A percentile compares a stretch with the other conserved stretches of the same genome.
Conservation (phyloP, 2,329 filamentous ascomycete species). For the Ophiostoma pallidulum region DNA sequence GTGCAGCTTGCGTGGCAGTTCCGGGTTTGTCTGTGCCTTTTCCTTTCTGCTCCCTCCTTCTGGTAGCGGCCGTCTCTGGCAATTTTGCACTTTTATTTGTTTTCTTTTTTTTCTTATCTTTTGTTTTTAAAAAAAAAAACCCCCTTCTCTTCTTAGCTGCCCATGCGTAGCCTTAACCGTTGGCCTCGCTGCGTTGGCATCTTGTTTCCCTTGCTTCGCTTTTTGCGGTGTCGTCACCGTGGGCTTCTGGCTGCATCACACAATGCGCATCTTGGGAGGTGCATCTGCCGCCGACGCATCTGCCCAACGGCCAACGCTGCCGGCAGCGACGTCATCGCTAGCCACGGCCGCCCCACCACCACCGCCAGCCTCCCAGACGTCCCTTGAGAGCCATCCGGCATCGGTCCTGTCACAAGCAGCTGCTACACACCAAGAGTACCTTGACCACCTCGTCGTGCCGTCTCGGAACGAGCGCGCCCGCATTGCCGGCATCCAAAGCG, state of each 20-base stretch:
- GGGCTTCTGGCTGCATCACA: neutral
- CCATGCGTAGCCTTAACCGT: too few species aligned
- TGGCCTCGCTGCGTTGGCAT: neutral
- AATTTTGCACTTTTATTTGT: too few species aligned
- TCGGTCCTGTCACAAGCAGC: constrained; percentile 17
- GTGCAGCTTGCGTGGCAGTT: too few species aligned
- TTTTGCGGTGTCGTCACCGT: too few species aligned
- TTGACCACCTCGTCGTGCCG: constrained; percentile 41
- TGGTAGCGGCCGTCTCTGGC: too few species aligned
- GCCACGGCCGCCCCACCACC: neutral
- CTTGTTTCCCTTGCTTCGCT: neutral
- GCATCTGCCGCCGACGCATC: neutral
- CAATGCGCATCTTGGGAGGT: neutral
- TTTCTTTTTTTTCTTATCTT: too few species aligned
- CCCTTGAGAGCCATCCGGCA: neutral
- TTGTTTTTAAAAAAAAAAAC: too few species aligned
- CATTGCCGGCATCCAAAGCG: constrained; percentile 40
- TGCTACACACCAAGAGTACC: constrained; percentile 36
- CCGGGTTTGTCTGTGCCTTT: too few species aligned
- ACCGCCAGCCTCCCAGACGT: neutral
- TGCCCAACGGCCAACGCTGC: neutral
- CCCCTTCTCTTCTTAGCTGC: too few species aligned
- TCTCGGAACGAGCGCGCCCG: constrained; percentile 36
- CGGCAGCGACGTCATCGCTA: constrained; percentile 1
- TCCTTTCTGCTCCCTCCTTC: too few species aligned